Percentiles rank a stretch among this genome's conserved stretches.
Conservation (phyloP, 495 filamentous ascomycete genomes). For the Glonium stellatum region DNA sequence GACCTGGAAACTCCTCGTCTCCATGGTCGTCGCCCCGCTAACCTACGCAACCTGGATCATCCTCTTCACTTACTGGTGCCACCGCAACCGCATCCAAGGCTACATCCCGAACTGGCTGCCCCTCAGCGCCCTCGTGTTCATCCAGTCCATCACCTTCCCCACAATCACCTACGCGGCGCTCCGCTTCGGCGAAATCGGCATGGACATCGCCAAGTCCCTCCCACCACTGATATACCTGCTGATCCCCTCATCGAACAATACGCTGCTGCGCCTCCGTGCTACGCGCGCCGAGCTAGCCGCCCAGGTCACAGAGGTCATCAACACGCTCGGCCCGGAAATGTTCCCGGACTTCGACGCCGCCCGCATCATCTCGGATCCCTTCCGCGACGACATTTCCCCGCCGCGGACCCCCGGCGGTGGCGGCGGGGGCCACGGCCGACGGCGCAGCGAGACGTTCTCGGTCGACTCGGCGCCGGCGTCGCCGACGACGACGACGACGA, state of each 20-base stretch:
- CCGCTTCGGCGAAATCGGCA: slow-evolving; percentile 90
- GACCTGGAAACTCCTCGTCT: slow-evolving; percentile 95
- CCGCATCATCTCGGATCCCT: slow-evolving; percentile 65
- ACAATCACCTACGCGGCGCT: slow-evolving; percentile 88
- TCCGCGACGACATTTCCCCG: slow-evolving; percentile 35
- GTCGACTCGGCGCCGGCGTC: slow-evolving; percentile 17
- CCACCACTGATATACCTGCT: slow-evolving; percentile 83
- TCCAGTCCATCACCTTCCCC: slow-evolving; percentile 70
- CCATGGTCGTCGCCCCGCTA: slow-evolving; percentile 78
- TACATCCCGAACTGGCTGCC: slow-evolving; percentile 73
- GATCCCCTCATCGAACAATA: slow-evolving; percentile 76
- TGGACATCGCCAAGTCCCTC: slow-evolving; percentile 96
- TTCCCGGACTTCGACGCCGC: slow-evolving; percentile 90
- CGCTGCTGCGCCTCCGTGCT: slow-evolving; percentile 68
- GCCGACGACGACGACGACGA: slow-evolving; percentile 13
- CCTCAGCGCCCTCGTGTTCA: slow-evolving; percentile 65
- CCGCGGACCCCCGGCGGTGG: slow-evolving; percentile 12
- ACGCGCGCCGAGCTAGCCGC: slow-evolving; percentile 64
- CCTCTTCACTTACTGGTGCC: slow-evolving; percentile 68
- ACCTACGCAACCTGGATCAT: slow-evolving; percentile 77
- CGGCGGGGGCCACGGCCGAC: too few species aligned
- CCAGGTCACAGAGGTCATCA: slow-evolving; percentile 88
- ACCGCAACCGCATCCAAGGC: slow-evolving; percentile 72
- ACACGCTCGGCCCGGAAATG: slow-evolving; percentile 90
- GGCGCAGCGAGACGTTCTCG: slow-evolving; percentile 12